Evolutionary conservation across 768 basidiomycete species (phyloP).

Genomic region (Amanita pseudoporphyria): DNA sequence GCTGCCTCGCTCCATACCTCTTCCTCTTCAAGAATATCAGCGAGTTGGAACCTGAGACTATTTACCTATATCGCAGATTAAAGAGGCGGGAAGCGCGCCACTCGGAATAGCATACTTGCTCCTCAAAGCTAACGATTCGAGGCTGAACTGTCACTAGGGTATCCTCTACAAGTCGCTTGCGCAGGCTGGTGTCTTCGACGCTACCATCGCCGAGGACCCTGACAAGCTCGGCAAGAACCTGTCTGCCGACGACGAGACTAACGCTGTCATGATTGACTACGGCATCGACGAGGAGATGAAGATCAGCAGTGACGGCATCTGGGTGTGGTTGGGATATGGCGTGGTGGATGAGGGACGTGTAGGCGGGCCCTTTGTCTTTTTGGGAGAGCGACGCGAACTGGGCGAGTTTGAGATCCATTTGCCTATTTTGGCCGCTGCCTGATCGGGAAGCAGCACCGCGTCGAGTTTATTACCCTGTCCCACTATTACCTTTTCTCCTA

Average conservation of each 20-base stretch:
- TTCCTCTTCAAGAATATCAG: slow-evolving; percentile 78
- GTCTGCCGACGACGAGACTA: slow-evolving; percentile 81
- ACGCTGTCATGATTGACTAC: slow-evolving; percentile 76
- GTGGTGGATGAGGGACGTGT: slow-evolving; percentile 57
- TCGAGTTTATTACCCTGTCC: slow-evolving; percentile 34
- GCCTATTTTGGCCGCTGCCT: neutral
- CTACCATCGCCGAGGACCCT: slow-evolving; percentile 48
- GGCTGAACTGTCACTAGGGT: slow-evolving; percentile 64
- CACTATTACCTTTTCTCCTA: slow-evolving; percentile 33
- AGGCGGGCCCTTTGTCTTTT: slow-evolving; percentile 79
- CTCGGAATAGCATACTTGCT: slow-evolving; percentile 56
- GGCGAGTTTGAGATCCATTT: slow-evolving; percentile 59
- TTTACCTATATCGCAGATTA: slow-evolving; percentile 48
- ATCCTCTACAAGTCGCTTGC: slow-evolving; percentile 68
- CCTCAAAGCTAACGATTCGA: slow-evolving; percentile 86
- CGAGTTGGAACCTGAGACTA: slow-evolving; percentile 77
- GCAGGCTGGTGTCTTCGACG: slow-evolving; percentile 43
- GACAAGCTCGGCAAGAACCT: slow-evolving; percentile 81
- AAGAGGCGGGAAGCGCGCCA: neutral
- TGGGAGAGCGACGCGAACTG: slow-evolving; percentile 59
- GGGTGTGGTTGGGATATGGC: slow-evolving; percentile 45
- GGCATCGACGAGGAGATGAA: slow-evolving; percentile 68
- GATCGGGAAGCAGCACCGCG: slow-evolving; percentile 18
- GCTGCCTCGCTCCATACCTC: slow-evolving; percentile 96
- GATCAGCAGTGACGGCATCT: slow-evolving; percentile 36